These are phyloP conservation scores for Phytophthora sansomeana DNA, from an alignment of 352 stramenopile genomes.

Conservation along the genomic window DNA sequence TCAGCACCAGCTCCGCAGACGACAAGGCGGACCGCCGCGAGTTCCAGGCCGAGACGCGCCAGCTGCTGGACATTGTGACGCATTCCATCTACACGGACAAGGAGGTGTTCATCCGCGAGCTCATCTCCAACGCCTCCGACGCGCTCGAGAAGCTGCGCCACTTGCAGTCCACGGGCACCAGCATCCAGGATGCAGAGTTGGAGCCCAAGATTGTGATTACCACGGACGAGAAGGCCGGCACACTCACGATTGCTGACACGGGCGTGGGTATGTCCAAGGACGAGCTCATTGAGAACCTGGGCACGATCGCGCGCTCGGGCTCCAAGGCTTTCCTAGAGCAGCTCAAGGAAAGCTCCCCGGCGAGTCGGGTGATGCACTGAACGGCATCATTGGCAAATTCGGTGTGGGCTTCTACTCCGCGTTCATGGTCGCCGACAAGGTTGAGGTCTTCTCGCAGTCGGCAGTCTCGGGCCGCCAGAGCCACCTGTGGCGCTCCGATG, in stretches of 20 bases:
- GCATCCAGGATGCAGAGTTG: conserved; percentile 81
- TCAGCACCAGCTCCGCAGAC: conserved; percentile 50
- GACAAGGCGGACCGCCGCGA: conserved; percentile 79
- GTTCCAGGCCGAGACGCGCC: conserved; percentile 96
- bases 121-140: conserved; percentile 99
- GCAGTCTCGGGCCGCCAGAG: conserved; percentile 57
- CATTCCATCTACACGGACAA: conserved; percentile 99
- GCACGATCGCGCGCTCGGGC: conserved; percentile 98
- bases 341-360: conserved; percentile 80
- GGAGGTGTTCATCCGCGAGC: conserved; percentile 98
- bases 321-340: conserved; percentile 98
- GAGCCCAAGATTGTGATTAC: conserved; percentile 97
- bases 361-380: conserved; percentile 75
- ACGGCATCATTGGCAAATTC: conserved; percentile 99
- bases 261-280: conserved; percentile 98
- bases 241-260: conserved; percentile 98
- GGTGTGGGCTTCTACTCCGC: conserved; percentile 99
- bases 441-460: conserved; percentile 93
- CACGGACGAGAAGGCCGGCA: conserved; percentile 95
- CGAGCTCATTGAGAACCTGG: conserved; percentile 98
- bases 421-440: conserved; percentile 99
- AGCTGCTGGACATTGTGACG: conserved; percentile 98
- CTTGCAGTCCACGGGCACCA: conserved; percentile 77
- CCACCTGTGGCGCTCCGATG: conserved; percentile 83
- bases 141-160: conserved; percentile 99